Evolutionary conservation across 345 rosid genomes (phyloP), one percentile per base, ranked within the genome.

Genomic region (Eutrema yunnanense): DNA sequence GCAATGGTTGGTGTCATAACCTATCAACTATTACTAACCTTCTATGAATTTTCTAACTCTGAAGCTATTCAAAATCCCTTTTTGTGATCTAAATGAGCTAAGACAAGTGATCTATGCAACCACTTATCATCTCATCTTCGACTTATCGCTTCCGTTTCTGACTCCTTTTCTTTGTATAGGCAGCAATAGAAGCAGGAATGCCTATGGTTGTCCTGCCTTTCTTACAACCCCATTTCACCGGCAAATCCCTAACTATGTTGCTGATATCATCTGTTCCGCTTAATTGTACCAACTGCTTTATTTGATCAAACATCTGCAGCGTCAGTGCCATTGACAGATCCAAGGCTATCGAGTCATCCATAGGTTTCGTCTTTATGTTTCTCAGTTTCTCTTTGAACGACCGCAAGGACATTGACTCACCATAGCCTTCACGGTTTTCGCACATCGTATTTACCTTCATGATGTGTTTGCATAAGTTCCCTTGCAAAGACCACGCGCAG

Each of bases 401-500:
- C 64, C 49, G 83, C 60, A 81, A 81, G 9, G 99, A 95, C 89
- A 90, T 85, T 56, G 89, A 85, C 47, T 81, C 85, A 57, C 72
- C 79, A 67, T 64, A 81, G 3, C 80, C 81, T 78, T 66, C 56
- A 8, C 19, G 69, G 65, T 78, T 81, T 77, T 82, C 86, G 40
- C 90, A 84, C 0, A 86, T 78, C 83, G 85, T 81, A 59, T 92
- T 92, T 46, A 88, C 97, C 83, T 92, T 92, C 42, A 90, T 78
- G 78, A 92, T 87, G 76, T 95, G 99, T 78, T 95, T 95, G 90
- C 99, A 95, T 52, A 95, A 75, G 78, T 92, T 92, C 54, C 96
- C 99, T 73, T 85, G 98, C 83, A 87, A 71, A 29, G 98, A 91
- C 97, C 98, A 94, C 11, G 88, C 59, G 51, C 93, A 94, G 68